Evolutionary conservation across 352 stramenopile genomes (phyloP), one percentile per base, ranked within the genome.

Genomic region (Pythium apleroticum): DNA sequence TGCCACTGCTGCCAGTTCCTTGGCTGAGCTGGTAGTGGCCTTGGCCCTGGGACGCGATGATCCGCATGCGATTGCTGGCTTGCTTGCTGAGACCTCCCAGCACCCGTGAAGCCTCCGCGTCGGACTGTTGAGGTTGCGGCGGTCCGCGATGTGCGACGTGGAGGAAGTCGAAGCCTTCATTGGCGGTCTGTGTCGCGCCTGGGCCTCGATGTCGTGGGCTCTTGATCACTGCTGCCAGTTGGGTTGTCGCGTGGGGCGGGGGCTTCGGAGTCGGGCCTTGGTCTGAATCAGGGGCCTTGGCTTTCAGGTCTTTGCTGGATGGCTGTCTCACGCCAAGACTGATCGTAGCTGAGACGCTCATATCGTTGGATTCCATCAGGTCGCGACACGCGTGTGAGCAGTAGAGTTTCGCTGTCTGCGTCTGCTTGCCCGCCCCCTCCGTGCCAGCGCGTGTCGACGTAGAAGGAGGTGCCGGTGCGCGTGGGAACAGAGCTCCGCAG

Each of bases 401-500:
- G 33, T 61, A 72, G 2, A 65, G 4, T 28, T 58, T 52, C 28
- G 52, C 24, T 1, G 33, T 12, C 17, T 63, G 53, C 15, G n/a
- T 56, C 20, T 14, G n/a, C 19, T 52, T 33, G 30, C 15, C 50
- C 10, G 22, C 12, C 22, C 0, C 3, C 7, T 15, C 15, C 15
- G 17, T 11, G 6, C 25, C 25, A 37, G 28, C 37, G 15, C 56
- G 39, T 15, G 22, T 57, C 27, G 55, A 25, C 3, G 35, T 2
- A 3, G 59, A 30, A 1, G 27, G 20, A 9, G 52, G 22, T 27
- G 41, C n/a, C 3, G 31, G 17, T 20, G 19, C 41, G 15, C 80
- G 77, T 25, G 78, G 73, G 43, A 89, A 90, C 9, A 78, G 71
- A 11, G 73, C 52, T 24, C 81, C 81, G 55, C 81, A 90, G 62